These are phyloP conservation scores for Cryptosporidium muris DNA, from an alignment of 169 alveolate species.

Conservation along the genomic window DNA sequence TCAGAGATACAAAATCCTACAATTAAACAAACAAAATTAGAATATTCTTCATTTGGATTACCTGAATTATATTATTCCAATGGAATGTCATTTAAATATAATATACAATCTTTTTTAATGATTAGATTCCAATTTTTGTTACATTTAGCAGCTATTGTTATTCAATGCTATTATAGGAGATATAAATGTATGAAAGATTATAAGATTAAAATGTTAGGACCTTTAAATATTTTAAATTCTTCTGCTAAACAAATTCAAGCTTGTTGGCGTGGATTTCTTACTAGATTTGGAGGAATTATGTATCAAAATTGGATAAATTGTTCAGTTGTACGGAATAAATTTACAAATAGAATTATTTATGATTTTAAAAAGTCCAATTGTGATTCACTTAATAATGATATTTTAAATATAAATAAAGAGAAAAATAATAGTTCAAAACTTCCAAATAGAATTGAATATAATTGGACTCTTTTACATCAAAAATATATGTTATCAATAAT, in stretches of 20 bases:
- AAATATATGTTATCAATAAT: conserved; percentile 6
- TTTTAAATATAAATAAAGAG: not conserved
- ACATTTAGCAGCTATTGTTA: conserved; percentile 68
- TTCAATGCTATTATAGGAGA: conserved; percentile 56
- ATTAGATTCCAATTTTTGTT: conserved; percentile 38
- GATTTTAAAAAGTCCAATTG: not conserved
- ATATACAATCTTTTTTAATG: conserved; percentile 16
- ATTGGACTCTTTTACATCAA: conserved; percentile 36
- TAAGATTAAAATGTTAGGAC: conserved; percentile 29
- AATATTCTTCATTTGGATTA: not conserved
- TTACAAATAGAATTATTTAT: too few relatives aligned
- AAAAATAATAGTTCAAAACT: not conserved
- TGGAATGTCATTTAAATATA: not conserved
- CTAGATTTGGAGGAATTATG: conserved; percentile 23
- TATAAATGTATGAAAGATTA: conserved; percentile 38
- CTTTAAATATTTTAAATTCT: conserved; percentile 14
- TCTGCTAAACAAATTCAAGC: conserved; percentile 70
- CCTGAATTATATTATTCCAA: not conserved
- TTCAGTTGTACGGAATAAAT: too few relatives aligned
- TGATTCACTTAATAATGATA: not conserved
- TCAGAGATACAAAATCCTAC: not conserved
- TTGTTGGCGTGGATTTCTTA: conserved; percentile 59
- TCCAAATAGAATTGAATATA: not conserved
- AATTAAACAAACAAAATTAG: not conserved
- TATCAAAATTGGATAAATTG: not conserved